Conservation (phyloP, 225 moss, liverwort and hornwort genomes). For the Antitrichia curtipendula region DNA sequence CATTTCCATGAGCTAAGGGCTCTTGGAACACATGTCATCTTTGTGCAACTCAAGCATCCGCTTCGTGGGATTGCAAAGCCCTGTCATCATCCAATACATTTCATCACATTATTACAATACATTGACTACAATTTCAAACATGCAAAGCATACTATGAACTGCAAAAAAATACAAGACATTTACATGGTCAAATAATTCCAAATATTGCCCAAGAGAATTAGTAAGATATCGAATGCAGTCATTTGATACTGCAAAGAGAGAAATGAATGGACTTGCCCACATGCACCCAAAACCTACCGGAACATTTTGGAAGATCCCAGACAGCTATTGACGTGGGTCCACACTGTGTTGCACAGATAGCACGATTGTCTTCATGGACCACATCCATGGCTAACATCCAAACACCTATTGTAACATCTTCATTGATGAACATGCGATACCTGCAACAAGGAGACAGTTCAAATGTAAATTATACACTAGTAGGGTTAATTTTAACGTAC, state of each 20-base stretch:
- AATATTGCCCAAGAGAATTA: not conserved
- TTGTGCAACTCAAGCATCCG: constrained; percentile 41
- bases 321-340: constrained; percentile 66
- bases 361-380: constrained; percentile 77
- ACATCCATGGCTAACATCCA: constrained; percentile 99
- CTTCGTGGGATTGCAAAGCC: constrained; percentile 41
- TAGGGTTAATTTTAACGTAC: not conserved
- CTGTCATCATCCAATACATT: constrained; percentile 11
- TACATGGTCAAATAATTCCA: not conserved
- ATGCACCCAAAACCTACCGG: constrained; percentile 11
- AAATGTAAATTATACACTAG: not conserved
- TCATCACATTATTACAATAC: not conserved
- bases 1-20: constrained; percentile 7
- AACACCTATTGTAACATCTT: constrained; percentile 91
- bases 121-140: not conserved
- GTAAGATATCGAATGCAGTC: not conserved
- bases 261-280: not conserved
- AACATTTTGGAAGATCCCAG: constrained; percentile 90
- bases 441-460: constrained; percentile 15
- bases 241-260: not conserved
- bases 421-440: constrained; percentile 92
- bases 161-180: not conserved
- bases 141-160: not conserved
- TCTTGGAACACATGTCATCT: constrained; percentile 32
- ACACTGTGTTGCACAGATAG: constrained; percentile 63